A percentile compares a stretch with the other conserved stretches of the same genome.
phyloP scores from a whole-genome alignment of 768 basidiomycete species.

The Strobilomyces echinocephalus region DNA sequence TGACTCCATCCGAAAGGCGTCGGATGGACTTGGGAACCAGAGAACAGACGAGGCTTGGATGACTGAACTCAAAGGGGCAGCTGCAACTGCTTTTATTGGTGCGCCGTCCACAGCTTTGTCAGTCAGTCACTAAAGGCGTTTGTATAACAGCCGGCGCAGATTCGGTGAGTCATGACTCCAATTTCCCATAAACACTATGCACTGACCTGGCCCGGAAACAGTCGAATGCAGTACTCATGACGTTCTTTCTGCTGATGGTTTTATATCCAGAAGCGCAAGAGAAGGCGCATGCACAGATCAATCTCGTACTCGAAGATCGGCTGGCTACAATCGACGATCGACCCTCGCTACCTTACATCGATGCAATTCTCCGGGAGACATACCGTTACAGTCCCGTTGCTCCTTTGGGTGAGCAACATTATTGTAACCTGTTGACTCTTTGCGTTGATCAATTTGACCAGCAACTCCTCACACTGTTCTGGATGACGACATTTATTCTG shows the following conservation, averaged over 20 bases:
- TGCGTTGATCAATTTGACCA: background rate
- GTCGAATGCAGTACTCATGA: background rate
- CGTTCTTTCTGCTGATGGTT: too few species aligned
- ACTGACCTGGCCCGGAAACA: background rate
- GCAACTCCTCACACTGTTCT: background rate
- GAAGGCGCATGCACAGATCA: background rate
- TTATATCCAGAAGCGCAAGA: background rate
- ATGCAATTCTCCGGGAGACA: background rate
- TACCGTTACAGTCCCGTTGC: background rate
- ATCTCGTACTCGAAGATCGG: background rate
- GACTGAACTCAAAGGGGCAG: background rate
- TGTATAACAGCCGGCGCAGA: background rate
- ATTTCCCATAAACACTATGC: too few species aligned
- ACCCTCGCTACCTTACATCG: background rate
- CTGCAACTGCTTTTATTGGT: background rate
- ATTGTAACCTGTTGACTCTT: background rate
- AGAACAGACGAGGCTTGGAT: background rate
- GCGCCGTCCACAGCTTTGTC: background rate
- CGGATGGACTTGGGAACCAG: background rate
- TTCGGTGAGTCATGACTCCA: background rate
- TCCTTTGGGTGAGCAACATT: background rate
- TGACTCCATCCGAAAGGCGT: background rate
- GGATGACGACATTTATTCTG: background rate
- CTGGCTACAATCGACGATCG: background rate
- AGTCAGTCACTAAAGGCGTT: background rate